Evolutionary conservation across 2,329 filamentous ascomycete genomes (phyloP), one percentile per base, ranked within the genome.

Genomic region (Paracoccidioides brasiliensis): DNA sequence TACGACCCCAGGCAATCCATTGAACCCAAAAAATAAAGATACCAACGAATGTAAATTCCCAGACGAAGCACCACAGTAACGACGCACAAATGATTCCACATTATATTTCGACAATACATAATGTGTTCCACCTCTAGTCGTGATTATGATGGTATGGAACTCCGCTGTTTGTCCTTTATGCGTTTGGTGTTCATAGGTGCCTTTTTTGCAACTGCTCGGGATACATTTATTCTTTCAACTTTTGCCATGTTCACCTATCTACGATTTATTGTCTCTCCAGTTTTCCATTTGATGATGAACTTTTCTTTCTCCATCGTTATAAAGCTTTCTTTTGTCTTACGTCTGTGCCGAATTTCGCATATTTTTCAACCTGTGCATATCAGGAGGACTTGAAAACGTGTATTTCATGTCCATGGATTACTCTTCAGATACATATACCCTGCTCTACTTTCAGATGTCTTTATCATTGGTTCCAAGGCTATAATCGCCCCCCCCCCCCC

Each of bases 1-100:
- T 98, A 97, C 69, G 90, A 97, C 68, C 77, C 83, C 75, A 64
- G 60, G 60, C 3, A 72, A 76, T n/a, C 76, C 76, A 5, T 62
- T 80, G 49, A 73, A 71, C 56, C 68, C 72, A 4, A 67, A 72
- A 6, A 35, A 32, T 42, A 52, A 66, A 64, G 42, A 64, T 66
- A 37, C 59, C 3, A 56, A 44, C 8, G 62, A 62, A 42, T 57
- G 52, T 28, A 53, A 59, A 50, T 53, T 12, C 32, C 37, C 44
- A 28, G 45, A 3, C 5, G 7, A 37, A 22, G 22, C 22, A 22
- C 22, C 22, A 38, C 49, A 54, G n/a, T 28, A 33, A 53, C 52
- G 33, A 45, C 41, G 9, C 44, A n/a, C 35, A 56, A 51, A 44
- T 54, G 53, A 48, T 56, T 35, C n/a, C 49, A 28, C 46, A 46